Evolutionary conservation across 495 filamentous ascomycete species (phyloP).

Genomic region (Penicillium canariense): DNA sequence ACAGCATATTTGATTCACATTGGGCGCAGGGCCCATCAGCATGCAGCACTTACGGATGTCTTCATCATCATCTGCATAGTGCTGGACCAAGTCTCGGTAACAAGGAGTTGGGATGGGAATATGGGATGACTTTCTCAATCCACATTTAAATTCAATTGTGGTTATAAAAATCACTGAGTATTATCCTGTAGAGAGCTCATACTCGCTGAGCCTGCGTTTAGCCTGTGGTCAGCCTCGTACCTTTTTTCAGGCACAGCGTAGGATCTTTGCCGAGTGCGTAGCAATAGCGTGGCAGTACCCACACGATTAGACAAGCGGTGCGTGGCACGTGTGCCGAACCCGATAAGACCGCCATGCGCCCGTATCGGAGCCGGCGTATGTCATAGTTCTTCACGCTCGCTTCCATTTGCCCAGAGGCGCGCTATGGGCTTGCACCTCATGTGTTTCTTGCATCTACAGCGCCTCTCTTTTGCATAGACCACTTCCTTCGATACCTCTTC

Average conservation of each 20-base stretch:
- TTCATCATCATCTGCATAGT: background rate
- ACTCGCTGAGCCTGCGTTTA: too few species aligned
- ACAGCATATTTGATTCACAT: conserved; percentile 21
- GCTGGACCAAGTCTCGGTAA: background rate
- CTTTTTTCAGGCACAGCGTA: too few species aligned
- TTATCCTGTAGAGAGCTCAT: too few species aligned
- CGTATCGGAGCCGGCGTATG: conserved; percentile 27
- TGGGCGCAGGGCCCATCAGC: conserved; percentile 1
- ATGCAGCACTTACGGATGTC: background rate
- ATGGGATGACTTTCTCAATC: background rate
- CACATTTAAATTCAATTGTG: background rate
- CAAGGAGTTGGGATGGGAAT: background rate
- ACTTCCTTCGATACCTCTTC: background rate
- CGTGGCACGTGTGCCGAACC: conserved; percentile 19
- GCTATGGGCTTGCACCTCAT: conserved; percentile 28
- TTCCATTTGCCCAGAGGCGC: conserved; percentile 13
- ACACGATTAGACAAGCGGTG: background rate
- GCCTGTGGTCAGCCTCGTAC: background rate
- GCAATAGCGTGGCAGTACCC: conserved; percentile 7
- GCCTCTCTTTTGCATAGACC: conserved; percentile 8
- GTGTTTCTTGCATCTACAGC: conserved; percentile 16
- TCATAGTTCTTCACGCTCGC: conserved; percentile 29
- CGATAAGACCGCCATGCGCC: conserved; percentile 26
- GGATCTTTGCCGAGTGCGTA: conserved; percentile 7
- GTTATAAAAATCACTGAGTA: too few species aligned